Evolutionary conservation across 129 eudicot genomes (phyloP).

Genomic region (Chrysanthemum lavandulifolium): DNA sequence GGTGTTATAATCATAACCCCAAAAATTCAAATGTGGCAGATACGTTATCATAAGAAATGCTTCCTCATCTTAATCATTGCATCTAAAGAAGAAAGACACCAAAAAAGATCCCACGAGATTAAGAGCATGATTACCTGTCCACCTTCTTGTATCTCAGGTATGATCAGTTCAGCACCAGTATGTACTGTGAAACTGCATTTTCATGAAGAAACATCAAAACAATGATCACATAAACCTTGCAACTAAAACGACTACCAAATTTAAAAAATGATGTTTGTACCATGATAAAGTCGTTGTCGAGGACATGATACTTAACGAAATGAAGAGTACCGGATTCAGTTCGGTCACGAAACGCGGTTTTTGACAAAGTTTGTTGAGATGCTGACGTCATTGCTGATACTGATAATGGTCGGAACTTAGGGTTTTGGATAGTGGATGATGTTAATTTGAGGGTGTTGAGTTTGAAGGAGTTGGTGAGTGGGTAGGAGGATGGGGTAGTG

Average conservation of each 20-base stretch:
- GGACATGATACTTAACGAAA: conserved; percentile 96
- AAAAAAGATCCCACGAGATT: not conserved
- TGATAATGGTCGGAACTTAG: conserved; percentile 22
- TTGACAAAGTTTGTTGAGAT: conserved; percentile 35
- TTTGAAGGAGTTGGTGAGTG: conserved; percentile 14
- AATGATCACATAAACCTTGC: conserved; percentile 4
- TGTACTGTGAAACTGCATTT: conserved; percentile 77
- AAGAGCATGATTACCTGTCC: conserved; percentile 54
- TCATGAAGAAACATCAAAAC: not conserved
- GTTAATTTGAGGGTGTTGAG: conserved; percentile 22
- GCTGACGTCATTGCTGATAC: conserved; percentile 45
- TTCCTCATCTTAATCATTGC: no score
- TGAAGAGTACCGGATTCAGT: conserved; percentile 58
- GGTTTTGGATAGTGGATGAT: conserved; percentile 27
- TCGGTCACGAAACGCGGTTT: conserved; percentile 57
- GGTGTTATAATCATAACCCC: no score
- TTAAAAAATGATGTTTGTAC: not conserved
- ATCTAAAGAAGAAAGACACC: no score
- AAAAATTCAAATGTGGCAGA: no score
- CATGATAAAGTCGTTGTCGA: conserved; percentile 69
- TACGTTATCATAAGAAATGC: no score
- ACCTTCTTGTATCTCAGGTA: conserved; percentile 93
- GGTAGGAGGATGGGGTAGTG: conserved; percentile 1
- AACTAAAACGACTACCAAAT: not conserved
- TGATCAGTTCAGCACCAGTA: conserved; percentile 96